phyloP scores from a whole-genome alignment of 345 rosid genomes.

The Lagerstroemia speciosa region DNA sequence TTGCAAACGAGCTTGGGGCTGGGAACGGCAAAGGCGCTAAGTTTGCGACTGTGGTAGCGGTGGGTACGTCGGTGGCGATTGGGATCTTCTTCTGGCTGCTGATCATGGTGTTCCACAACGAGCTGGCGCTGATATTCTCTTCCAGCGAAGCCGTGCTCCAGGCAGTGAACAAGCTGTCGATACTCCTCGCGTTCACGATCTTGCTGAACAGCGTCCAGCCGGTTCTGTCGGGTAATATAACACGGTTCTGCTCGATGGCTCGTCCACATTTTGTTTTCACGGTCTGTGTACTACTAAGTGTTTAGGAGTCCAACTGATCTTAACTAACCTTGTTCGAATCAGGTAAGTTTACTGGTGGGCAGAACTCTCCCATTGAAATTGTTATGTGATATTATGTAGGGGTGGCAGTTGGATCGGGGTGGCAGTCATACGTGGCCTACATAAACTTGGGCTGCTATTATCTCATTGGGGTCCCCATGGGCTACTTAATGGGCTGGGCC shows the following conservation, averaged over 20 bases:
- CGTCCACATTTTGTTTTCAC: too few relatives aligned
- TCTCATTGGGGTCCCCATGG: conserved; percentile 65
- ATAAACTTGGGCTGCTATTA: conserved; percentile 89
- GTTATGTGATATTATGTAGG: too few relatives aligned
- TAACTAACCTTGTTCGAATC: too few relatives aligned
- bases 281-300: too few relatives aligned
- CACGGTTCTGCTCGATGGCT: background rate
- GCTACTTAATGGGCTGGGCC: conserved; percentile 88
- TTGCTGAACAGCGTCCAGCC: conserved; percentile 89
- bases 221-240: conserved; percentile 52
- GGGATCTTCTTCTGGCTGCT: conserved; percentile 54
- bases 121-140: conserved; percentile 49
- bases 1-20: conserved; percentile 86
- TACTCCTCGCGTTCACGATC: conserved; percentile 65
- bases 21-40: conserved; percentile 83
- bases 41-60: conserved; percentile 59
- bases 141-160: conserved; percentile 42
- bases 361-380: too few relatives aligned
- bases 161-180: conserved; percentile 49
- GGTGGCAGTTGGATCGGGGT: conserved; percentile 95
- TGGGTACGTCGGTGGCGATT: conserved; percentile 40
- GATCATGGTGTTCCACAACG: conserved; percentile 30
- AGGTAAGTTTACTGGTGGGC: too few relatives aligned
- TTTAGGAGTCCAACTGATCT: too few relatives aligned
- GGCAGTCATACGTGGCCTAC: conserved; percentile 88